These are phyloP conservation scores for Russula lepida DNA, from an alignment of 768 basidiomycete species.

Conservation along the genomic window DNA sequence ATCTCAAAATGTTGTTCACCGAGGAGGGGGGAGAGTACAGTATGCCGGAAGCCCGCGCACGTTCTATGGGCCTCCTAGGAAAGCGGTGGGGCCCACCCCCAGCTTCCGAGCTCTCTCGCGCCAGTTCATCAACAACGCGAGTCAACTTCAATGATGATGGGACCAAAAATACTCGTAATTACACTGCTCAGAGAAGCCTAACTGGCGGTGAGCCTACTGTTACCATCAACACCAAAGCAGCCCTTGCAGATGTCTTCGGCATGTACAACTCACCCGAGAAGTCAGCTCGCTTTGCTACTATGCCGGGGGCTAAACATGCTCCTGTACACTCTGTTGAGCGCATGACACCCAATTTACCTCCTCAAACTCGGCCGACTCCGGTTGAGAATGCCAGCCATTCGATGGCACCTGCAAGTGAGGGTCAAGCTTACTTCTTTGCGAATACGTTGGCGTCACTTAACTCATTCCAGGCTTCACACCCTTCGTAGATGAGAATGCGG, in stretches of 20 bases:
- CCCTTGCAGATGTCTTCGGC: conserved; percentile 86
- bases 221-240: conserved; percentile 95
- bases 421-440: neutral
- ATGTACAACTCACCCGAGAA: conserved; percentile 94
- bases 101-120: conserved; percentile 26
- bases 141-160: conserved; percentile 59
- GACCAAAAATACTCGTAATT: conserved; percentile 33
- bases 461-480: conserved; percentile 48
- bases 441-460: neutral
- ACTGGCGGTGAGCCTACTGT: conserved; percentile 67
- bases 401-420: conserved; percentile 34
- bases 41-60: conserved; percentile 74
- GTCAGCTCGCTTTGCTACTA: conserved; percentile 43
- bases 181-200: conserved; percentile 38
- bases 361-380: conserved; percentile 16
- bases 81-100: conserved; percentile 78
- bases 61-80: conserved; percentile 71
- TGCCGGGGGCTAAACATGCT: conserved; percentile 62
- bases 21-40: conserved; percentile 75
- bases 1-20: conserved; percentile 64
- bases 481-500: conserved; percentile 54
- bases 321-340: conserved; percentile 62
- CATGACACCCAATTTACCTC: conserved; percentile 30
- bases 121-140: conserved; percentile 20
- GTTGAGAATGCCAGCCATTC: conserved; percentile 25